Evolutionary conservation across 2,329 filamentous ascomycete species (phyloP), one percentile per base, ranked within the genome.

Genomic region (Rhynchosporium secalis): DNA sequence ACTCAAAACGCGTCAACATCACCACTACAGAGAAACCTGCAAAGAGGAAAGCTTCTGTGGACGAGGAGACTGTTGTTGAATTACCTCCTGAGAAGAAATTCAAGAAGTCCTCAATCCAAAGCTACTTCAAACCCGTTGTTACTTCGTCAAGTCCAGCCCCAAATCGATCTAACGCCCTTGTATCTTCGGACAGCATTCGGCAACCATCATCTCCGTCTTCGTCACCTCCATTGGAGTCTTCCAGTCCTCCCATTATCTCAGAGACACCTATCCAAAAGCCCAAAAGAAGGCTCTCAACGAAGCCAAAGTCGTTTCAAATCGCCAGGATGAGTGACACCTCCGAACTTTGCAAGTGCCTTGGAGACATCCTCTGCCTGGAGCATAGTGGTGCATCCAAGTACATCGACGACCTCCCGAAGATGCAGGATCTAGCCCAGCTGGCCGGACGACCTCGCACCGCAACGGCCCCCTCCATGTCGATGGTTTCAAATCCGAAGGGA

Each of bases 101-200:
- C 20, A 64, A 64, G 43, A 64, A 62, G 40, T 61, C 58, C 4
- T 67, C 67, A 3, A 73, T 73, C 51, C 60, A 63, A 36, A 70
- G 60, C 56, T 73, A 71, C 41, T 72, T 74, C 61, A 67, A 67
- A 47, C 67, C 69, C 40, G 15, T 67, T 20, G 57, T 55, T 10
- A 60, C 48, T 26, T 66, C 65, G 26, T 65, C 64, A 33, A 69
- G 64, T 60, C 62, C 65, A 4, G 13, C 61, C 4, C 55, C 58
- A 15, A 56, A 51, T 29, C 62, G 41, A 61, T 45, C 48, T 40
- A 7, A 31, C 40, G 48, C 40, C 31, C 46, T 52, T 10, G 9
- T 36, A 7, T 62, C 65, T 10, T 65, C 61, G n/a, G 58, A 65
- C 15, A n/a, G 52, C 13, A 36, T 61, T 51, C 43, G 66, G 45